Evolutionary conservation across 2,329 filamentous ascomycete genomes (phyloP).

Genomic region (Sclerotiophoma versabilis): DNA sequence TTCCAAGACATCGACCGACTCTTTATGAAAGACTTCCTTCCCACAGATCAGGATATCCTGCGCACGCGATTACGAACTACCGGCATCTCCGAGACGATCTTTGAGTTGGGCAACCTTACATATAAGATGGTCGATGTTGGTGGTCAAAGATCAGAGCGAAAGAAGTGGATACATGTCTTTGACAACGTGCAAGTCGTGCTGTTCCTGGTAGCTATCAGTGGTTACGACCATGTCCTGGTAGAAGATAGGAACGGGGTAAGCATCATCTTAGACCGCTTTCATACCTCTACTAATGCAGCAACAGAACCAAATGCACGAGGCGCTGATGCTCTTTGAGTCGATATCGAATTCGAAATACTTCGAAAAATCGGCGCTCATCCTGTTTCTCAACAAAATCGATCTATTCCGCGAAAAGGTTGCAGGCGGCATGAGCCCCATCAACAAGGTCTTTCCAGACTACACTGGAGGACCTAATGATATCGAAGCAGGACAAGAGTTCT

Average conservation of each 20-base stretch:
- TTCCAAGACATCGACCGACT: slow-evolving; percentile 72
- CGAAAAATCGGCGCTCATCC: slow-evolving; percentile 59
- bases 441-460: slow-evolving; percentile 59
- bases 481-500: slow-evolving; percentile 58
- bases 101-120: slow-evolving; percentile 88
- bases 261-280: slow-evolving; percentile 18
- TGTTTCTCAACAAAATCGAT: slow-evolving; percentile 63
- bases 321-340: slow-evolving; percentile 61
- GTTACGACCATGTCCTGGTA: slow-evolving; percentile 94
- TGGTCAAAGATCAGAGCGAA: slow-evolving; percentile 88
- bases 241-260: slow-evolving; percentile 95
- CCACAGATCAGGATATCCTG: slow-evolving; percentile 92
- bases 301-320: slow-evolving; percentile 64
- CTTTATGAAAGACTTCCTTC: slow-evolving; percentile 76
- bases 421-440: slow-evolving; percentile 56
- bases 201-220: slow-evolving; percentile 93
- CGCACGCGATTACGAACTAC: slow-evolving; percentile 90
- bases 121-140: slow-evolving; percentile 98
- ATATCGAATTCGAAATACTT: slow-evolving; percentile 62
- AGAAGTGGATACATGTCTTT: slow-evolving; percentile 98
- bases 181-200: slow-evolving; percentile 92
- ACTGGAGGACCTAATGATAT: slow-evolving; percentile 54
- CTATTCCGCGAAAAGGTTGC: slow-evolving; percentile 59
- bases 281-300: slow-evolving; percentile 10
- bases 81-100: slow-evolving; percentile 93